A percentile compares a stretch with the other conserved stretches of the same genome.
Conservation (phyloP, 352 stramenopile species). For the Globisporangium takayamanum region DNA sequence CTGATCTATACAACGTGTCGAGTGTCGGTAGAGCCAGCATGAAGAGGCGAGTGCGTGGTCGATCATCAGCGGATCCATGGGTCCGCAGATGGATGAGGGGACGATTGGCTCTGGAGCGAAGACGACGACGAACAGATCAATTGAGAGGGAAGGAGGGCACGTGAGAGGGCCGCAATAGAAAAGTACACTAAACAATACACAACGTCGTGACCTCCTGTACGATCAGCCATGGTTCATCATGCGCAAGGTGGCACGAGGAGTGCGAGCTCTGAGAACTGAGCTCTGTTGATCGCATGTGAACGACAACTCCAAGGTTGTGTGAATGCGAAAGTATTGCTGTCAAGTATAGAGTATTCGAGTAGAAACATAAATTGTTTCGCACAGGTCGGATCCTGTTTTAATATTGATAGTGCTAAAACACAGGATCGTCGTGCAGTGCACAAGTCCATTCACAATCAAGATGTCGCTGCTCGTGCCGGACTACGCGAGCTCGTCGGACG, state of each 20-base stretch:
- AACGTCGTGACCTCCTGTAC: background rate
- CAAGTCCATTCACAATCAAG: background rate
- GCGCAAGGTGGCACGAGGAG: background rate
- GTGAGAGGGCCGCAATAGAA: background rate
- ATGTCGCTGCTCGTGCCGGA: constrained; percentile 52
- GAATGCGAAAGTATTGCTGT: background rate
- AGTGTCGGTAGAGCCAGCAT: background rate
- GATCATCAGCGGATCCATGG: background rate
- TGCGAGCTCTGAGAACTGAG: background rate
- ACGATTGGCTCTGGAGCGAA: background rate
- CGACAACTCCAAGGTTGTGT: background rate
- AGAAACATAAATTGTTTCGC: background rate
- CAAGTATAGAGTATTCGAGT: background rate
- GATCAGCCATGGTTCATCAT: too few species aligned
- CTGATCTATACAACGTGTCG: constrained; percentile 13
- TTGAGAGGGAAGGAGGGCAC: too few species aligned
- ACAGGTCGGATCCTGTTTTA: background rate
- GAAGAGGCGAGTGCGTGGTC: too few species aligned
- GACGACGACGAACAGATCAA: background rate
- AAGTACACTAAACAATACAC: background rate
- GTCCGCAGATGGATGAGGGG: background rate
- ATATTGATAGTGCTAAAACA: background rate
- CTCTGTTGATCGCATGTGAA: background rate
- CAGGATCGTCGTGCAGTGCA: too few species aligned
- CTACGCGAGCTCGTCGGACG: constrained; percentile 54